Conservation (phyloP, 192 early-diverging fungal species). For the Coemansia sp. region DNA sequence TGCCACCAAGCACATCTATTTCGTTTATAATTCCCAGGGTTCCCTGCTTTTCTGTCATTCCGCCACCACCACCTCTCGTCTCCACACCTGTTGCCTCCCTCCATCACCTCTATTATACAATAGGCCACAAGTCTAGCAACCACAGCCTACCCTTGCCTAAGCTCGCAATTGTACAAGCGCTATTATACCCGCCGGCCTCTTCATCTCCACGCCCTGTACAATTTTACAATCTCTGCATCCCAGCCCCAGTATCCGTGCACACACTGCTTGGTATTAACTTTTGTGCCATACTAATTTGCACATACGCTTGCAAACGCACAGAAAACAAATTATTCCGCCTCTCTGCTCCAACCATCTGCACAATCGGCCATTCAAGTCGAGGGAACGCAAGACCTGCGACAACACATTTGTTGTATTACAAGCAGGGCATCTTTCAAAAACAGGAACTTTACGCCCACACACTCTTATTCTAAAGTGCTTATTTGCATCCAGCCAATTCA, state of each 20-base stretch:
- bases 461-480: background rate
- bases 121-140: background rate
- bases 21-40: conserved; percentile 15
- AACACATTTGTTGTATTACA: background rate
- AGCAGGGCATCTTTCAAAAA: too few relatives aligned
- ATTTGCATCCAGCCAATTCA: background rate
- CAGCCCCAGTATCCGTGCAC: too few relatives aligned
- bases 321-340: too few relatives aligned
- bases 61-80: conserved; percentile 2
- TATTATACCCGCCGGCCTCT: background rate
- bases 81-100: background rate
- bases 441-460: too few relatives aligned
- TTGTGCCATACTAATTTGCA: background rate
- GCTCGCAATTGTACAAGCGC: background rate
- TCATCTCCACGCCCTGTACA: background rate
- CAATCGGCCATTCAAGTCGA: too few relatives aligned
- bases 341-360: too few relatives aligned
- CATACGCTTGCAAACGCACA: background rate
- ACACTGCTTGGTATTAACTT: too few relatives aligned
- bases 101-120: background rate
- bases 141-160: background rate
- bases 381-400: too few relatives aligned
- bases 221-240: background rate
- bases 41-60: background rate
- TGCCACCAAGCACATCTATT: background rate